A percentile compares a stretch with the other conserved stretches of the same genome.
These are phyloP conservation scores for Trypethelium eluteriae DNA, from an alignment of 495 filamentous ascomycete species.

Conservation along the genomic window DNA sequence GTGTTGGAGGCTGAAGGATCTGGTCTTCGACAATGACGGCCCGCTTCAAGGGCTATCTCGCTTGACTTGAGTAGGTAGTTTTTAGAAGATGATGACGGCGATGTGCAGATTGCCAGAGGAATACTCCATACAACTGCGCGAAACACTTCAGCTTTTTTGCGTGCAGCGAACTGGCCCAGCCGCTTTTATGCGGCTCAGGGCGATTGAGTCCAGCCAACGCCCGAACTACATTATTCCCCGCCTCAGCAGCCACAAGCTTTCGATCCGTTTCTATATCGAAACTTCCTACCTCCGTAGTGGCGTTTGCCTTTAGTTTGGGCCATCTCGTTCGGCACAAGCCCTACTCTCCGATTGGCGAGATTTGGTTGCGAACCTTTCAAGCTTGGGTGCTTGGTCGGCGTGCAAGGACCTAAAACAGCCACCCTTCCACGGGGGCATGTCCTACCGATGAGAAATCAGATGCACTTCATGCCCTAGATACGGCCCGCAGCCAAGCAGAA, in stretches of 20 bases:
- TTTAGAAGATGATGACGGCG: conserved; percentile 6
- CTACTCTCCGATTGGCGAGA: background rate
- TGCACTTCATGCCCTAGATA: background rate
- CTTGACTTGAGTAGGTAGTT: background rate
- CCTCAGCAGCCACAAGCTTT: too few species aligned
- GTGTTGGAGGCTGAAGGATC: too few species aligned
- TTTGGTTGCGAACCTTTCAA: background rate
- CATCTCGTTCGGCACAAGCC: background rate
- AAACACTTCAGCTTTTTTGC: background rate
- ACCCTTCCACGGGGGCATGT: too few species aligned
- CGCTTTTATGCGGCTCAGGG: background rate
- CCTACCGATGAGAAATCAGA: too few species aligned
- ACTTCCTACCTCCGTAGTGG: too few species aligned
- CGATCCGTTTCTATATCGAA: too few species aligned
- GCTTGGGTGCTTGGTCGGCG: background rate
- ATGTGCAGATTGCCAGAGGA: background rate
- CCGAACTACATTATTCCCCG: too few species aligned
- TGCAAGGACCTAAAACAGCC: too few species aligned
- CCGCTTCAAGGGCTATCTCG: background rate
- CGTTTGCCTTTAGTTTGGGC: too few species aligned
- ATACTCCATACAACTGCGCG: too few species aligned
- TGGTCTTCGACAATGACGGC: background rate
- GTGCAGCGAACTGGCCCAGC: background rate
- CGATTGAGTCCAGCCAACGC: too few species aligned
- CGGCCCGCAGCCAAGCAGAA: background rate